These are phyloP conservation scores for Leishmania aethiopica DNA, from an alignment of 208 protist genomes.

Conservation along the genomic window DNA sequence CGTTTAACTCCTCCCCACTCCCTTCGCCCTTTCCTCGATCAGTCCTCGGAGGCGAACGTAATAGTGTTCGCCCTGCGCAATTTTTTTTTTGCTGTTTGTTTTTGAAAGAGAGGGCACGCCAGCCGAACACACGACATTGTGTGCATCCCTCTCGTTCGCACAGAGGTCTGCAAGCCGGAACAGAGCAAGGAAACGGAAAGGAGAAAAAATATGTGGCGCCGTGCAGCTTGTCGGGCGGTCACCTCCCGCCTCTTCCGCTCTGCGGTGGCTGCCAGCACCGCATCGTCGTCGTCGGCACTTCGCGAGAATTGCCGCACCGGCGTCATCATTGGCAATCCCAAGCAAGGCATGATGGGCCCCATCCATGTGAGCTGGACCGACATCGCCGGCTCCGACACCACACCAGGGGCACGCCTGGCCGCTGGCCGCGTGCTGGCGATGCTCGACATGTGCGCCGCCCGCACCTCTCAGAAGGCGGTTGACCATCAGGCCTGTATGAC, in stretches of 20 bases:
- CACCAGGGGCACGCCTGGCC: constrained; percentile 49
- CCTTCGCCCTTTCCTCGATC: not conserved
- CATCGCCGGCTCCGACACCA: constrained; percentile 65
- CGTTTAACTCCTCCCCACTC: not conserved
- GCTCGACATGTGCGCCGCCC: constrained; percentile 88
- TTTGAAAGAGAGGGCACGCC: no score
- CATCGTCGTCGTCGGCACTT: not conserved
- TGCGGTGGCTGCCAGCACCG: not conserved
- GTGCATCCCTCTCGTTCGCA: not conserved
- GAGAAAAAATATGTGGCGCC: constrained; percentile 14
- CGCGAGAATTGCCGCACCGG: constrained; percentile 8
- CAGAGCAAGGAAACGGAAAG: not conserved
- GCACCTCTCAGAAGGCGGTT: constrained; percentile 48
- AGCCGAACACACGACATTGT: not conserved
- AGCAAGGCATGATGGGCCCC: constrained; percentile 52
- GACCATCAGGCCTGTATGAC: constrained; percentile 25
- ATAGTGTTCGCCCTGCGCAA: not conserved
- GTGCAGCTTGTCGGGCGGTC: constrained; percentile 12
- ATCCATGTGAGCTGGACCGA: constrained; percentile 79
- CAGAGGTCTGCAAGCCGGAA: not conserved
- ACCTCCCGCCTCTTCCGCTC: not conserved
- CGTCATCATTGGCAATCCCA: constrained; percentile 61
- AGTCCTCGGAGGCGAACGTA: not conserved
- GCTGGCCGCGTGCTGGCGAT: constrained; percentile 86
- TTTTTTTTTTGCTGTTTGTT: not conserved